Evolutionary conservation across 805 yeast genomes (phyloP), one percentile per base, ranked within the genome.

Genomic region (Yamadazyma nakazawae): DNA sequence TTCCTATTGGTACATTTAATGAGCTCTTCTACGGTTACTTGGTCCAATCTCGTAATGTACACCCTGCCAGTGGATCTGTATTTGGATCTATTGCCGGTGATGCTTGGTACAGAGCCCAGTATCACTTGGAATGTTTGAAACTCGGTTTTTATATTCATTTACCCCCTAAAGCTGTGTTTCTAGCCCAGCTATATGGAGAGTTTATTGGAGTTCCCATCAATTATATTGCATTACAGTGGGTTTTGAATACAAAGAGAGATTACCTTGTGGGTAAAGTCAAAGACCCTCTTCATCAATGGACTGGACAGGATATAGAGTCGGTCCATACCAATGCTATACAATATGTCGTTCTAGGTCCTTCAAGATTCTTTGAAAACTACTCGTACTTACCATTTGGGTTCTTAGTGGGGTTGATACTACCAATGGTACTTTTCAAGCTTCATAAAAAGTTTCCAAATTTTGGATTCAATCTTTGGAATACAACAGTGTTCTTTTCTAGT

Each of bases 61-160:
- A 76, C 47, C 80, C 80, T 1, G 78, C 71, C 2, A 75, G 79
- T 5, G 80, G 79, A 3, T 59, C 74, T 1, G 66, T 75, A 3
- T 77, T 74, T 54, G 79, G 79, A 4, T 72, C 79, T 9, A 62
- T 77, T n/a, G 76, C 81, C 0, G 81, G 81, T 1, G 74, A 77
- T 54, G 77, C 79, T 7, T 75, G 79, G 79, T 75, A 75, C 48
- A 53, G 80, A 30, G 78, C 80, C 0, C 80, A 76, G 51, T 74
- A 58, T 43, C 59, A 55, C 42, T 39, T 57, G 13, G 57, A 55
- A 36, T 43, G 58, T 39, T 37, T 57, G 50, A 74, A 77, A 51
- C 61, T 78, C 5, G 84, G 82, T 1, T 76, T 76, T 52, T 79
- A 79, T 61, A 77, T 74, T 58, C 74, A 74, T 51, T 55, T 79